Evolutionary conservation across 306 rosid species (phyloP).

Genomic region (Rosa lucieae): DNA sequence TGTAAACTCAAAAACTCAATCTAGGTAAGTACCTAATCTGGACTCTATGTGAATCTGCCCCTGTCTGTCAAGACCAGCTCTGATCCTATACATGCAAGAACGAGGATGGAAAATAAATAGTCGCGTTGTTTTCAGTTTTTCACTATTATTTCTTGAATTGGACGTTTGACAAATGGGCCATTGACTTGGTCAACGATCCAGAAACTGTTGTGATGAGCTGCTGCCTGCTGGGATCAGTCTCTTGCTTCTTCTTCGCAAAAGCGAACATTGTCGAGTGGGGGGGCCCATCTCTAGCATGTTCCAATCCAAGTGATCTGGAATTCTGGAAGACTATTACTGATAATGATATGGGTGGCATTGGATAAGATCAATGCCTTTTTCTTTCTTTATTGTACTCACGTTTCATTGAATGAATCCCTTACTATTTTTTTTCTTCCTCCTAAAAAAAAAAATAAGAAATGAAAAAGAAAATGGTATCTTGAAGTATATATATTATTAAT

Average conservation of each 20-base stretch:
- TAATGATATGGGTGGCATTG: not conserved
- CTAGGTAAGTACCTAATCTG: too few relatives aligned
- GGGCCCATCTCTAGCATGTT: not conserved
- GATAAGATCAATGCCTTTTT: conserved; percentile 11
- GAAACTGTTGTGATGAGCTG: not conserved
- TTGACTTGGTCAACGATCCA: not conserved
- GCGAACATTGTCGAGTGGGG: not conserved
- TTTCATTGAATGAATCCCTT: not conserved
- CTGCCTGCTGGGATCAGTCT: too few relatives aligned
- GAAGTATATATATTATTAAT: not conserved
- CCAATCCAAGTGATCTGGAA: not conserved
- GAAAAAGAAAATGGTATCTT: not conserved
- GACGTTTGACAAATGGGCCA: not conserved
- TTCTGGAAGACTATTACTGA: not conserved
- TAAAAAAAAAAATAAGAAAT: not conserved
- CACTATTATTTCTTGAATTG: too few relatives aligned
- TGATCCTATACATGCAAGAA: too few relatives aligned
- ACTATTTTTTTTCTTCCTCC: not conserved
- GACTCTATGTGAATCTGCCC: too few relatives aligned
- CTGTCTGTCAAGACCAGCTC: too few relatives aligned
- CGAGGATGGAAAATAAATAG: too few relatives aligned
- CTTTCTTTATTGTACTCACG: not conserved
- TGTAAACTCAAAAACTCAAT: too few relatives aligned
- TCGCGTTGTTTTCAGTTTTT: too few relatives aligned
- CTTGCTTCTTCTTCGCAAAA: not conserved